Evolutionary conservation across 176 grass and related monocot genomes (phyloP).

Genomic region (Hsuehochloa calcarea): DNA sequence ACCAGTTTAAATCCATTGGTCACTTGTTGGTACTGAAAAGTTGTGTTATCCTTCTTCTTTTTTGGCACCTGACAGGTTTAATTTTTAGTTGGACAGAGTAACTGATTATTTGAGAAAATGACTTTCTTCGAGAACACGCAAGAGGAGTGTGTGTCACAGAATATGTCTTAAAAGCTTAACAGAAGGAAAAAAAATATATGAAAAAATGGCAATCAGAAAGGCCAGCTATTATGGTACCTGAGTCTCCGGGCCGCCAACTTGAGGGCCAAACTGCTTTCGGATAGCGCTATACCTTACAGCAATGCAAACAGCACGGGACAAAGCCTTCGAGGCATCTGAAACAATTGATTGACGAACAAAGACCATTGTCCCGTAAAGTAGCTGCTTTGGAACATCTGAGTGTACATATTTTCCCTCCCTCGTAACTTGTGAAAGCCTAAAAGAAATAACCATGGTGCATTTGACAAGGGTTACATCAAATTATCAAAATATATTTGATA

Average conservation of each 20-base stretch:
- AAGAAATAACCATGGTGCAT: slow-evolving; percentile 13
- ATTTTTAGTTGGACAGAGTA: neutral
- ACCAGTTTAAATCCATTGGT: slow-evolving; percentile 30
- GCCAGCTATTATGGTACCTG: slow-evolving; percentile 45
- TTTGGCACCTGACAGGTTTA: neutral
- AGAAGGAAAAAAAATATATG: neutral
- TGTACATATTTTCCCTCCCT: slow-evolving; percentile 88
- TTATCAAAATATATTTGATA: neutral
- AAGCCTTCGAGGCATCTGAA: slow-evolving; percentile 83
- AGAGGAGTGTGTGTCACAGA: neutral
- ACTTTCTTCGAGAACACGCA: neutral
- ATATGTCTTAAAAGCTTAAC: neutral
- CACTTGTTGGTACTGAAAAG: neutral
- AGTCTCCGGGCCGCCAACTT: slow-evolving; percentile 76
- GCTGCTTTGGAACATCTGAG: slow-evolving; percentile 89
- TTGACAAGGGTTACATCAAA: slow-evolving; percentile 22
- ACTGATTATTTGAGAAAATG: neutral
- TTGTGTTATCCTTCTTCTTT: neutral
- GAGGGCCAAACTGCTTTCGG: slow-evolving; percentile 85
- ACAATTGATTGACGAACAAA: slow-evolving; percentile 93
- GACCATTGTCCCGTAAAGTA: slow-evolving; percentile 96
- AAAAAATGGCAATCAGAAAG: neutral
- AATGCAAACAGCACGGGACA: slow-evolving; percentile 93
- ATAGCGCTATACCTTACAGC: slow-evolving; percentile 87
- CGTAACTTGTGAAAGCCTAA: slow-evolving; percentile 94